Evolutionary conservation across 768 basidiomycete genomes (phyloP).

Genomic region (Sporobolomyces phaffii): DNA sequence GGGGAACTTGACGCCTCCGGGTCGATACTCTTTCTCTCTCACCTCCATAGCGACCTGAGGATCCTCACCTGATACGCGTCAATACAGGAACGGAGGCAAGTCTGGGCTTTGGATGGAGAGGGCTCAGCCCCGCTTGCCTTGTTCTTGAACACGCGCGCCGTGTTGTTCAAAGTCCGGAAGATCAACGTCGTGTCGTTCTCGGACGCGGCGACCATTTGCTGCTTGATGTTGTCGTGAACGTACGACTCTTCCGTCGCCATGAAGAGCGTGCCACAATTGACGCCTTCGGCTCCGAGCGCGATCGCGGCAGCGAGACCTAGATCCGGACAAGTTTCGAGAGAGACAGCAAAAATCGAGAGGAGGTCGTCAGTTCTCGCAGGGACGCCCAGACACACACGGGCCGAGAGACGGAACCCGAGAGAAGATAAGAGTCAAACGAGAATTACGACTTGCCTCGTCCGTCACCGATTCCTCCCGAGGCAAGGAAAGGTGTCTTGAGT

Average conservation of each 20-base stretch:
- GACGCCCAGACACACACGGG: no score
- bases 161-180: conserved; percentile 63
- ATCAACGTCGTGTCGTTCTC: conserved; percentile 75
- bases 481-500: conserved; percentile 75
- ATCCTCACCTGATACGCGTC: conserved; percentile 57
- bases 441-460: conserved; percentile 52
- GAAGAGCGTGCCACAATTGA: conserved; percentile 89
- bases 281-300: conserved; percentile 64
- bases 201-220: conserved; percentile 73
- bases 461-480: conserved; percentile 86
- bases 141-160: conserved; percentile 41
- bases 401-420: neutral
- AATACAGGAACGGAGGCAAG: no score
- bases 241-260: conserved; percentile 84
- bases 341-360: neutral
- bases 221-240: conserved; percentile 64
- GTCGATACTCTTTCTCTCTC: conserved; percentile 69
- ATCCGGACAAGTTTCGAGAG: no score
- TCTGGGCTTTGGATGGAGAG: conserved; percentile 46
- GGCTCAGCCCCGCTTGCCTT: conserved; percentile 51
- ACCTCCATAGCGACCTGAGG: conserved; percentile 69
- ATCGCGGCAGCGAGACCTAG: conserved; percentile 68
- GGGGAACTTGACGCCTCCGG: conserved; percentile 81
- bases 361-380: neutral
- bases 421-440: neutral